Conservation (phyloP, 371 early-diverging fungal species). For the Umbelopsis sp. region DNA sequence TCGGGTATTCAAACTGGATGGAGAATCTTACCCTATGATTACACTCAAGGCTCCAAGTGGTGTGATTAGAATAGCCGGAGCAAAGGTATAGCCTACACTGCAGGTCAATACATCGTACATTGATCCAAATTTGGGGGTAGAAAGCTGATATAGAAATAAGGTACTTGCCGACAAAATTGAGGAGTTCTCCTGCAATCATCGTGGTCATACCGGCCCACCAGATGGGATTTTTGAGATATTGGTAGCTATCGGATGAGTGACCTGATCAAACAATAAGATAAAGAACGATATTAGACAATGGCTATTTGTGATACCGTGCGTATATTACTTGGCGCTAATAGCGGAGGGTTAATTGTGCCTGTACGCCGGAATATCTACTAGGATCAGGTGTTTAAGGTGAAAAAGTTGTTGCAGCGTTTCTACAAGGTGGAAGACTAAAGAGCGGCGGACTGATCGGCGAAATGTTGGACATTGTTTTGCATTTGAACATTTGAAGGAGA, state of each 20-base stretch:
- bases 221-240: slow-evolving; percentile 78
- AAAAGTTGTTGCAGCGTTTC: too few relatives aligned
- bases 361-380: too few relatives aligned
- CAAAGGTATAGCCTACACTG: slow-evolving; percentile 84
- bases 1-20: not conserved
- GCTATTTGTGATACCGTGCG: too few relatives aligned
- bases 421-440: too few relatives aligned
- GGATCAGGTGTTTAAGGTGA: too few relatives aligned
- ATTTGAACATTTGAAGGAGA: not conserved
- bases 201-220: slow-evolving; percentile 95
- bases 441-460: too few relatives aligned
- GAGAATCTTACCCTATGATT: slow-evolving; percentile 66
- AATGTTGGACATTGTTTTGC: not conserved
- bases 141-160: not conserved
- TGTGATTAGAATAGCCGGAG: slow-evolving; percentile 91
- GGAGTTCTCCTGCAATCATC: slow-evolving; percentile 89
- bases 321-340: too few relatives aligned
- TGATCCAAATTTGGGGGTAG: not conserved
- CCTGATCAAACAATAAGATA: slow-evolving; percentile 22
- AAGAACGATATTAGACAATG: not conserved
- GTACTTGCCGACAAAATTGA: slow-evolving; percentile 67
- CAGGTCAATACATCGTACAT: too few relatives aligned
- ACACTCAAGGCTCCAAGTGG: slow-evolving; percentile 90
- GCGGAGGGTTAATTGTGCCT: too few relatives aligned
- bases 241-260: slow-evolving; percentile 65